These are phyloP conservation scores for Neurospora sp. DNA, from an alignment of 495 filamentous ascomycete species.

Conservation along the genomic window DNA sequence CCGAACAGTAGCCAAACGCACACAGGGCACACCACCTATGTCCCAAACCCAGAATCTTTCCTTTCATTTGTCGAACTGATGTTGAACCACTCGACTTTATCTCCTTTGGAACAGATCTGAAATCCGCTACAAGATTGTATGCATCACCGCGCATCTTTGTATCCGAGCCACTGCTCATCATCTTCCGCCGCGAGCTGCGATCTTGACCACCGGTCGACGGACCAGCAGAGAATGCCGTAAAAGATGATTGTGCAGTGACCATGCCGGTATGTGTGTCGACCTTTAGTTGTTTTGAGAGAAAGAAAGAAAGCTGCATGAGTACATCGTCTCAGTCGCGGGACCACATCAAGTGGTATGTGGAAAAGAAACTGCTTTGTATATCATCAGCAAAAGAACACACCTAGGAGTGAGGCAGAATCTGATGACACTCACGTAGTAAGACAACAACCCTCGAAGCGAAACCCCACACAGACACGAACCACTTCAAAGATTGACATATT, in stretches of 20 bases:
- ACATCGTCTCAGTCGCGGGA: not conserved
- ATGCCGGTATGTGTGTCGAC: not conserved
- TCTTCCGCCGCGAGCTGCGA: not conserved
- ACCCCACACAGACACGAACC: not conserved
- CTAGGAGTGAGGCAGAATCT: not conserved
- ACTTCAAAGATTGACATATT: not conserved
- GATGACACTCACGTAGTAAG: not conserved
- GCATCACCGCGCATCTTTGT: not conserved
- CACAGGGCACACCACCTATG: not conserved
- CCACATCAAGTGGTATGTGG: not conserved
- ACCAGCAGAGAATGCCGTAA: not conserved
- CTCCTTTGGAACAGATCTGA: not conserved
- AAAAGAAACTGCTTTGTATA: not conserved
- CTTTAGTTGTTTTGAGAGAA: not conserved
- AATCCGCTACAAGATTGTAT: not conserved
- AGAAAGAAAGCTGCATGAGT: not conserved
- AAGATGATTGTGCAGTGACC: not conserved
- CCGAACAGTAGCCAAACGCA: not conserved
- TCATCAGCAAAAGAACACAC: not conserved
- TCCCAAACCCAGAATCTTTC: not conserved
- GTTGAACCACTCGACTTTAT: not conserved
- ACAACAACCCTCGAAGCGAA: not conserved
- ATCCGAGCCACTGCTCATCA: not conserved
- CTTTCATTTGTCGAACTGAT: not conserved
- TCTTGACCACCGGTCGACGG: not conserved